Base-by-base conservation (phyloP, 2,329 filamentous ascomycete genomes). In the Neofusicoccum parvum region DNA sequence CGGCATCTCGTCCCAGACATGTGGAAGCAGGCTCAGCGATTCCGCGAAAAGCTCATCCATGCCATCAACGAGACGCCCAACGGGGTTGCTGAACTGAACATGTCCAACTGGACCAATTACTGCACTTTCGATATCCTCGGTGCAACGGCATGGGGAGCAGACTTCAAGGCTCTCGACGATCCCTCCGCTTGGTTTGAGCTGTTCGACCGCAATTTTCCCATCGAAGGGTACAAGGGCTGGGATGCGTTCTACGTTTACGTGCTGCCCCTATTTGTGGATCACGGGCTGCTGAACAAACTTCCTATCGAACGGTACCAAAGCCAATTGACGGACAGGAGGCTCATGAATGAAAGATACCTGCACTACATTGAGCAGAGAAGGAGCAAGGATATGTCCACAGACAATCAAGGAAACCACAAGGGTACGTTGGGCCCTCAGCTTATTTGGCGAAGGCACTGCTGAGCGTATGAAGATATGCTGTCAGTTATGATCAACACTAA, bases 221-320 rank as follows among this genome's bases (percentile, higher is more conserved):
- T 56, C 20, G 51, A 56, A 41, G 51, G 51, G 3, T 17, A 32
- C 51, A 56, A 56, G 20, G 51, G 51, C 9, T 56, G 51, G 51
- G 51, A 56, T 27, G 51, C 51, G 5, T 56, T 56, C 51, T 56
- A 41, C n/a, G 51, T 56, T 17, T 56, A 56, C 14, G 51, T 56
- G 1, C 51, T 56, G 20, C 51, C 51, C 2, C 27, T 56, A 2
- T 56, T 56, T 32, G 51, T 56, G 20, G 37, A 56, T n/a, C 51
- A 56, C 36, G 17, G 20, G 17, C 51, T 56, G 9, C 37, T 56
- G 17, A 56, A 56, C 36, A 56, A 43, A 12, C 37, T 56, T 0
- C 51, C 51, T 6, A 56, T 56, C 51, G 43, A 56, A 20, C 41
- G 37, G 36, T 56, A 56, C 15, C 51, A 56, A 15, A 37, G 23